These are phyloP conservation scores for Euphorbia tirucalli DNA, from an alignment of 345 rosid species.

Conservation along the genomic window DNA sequence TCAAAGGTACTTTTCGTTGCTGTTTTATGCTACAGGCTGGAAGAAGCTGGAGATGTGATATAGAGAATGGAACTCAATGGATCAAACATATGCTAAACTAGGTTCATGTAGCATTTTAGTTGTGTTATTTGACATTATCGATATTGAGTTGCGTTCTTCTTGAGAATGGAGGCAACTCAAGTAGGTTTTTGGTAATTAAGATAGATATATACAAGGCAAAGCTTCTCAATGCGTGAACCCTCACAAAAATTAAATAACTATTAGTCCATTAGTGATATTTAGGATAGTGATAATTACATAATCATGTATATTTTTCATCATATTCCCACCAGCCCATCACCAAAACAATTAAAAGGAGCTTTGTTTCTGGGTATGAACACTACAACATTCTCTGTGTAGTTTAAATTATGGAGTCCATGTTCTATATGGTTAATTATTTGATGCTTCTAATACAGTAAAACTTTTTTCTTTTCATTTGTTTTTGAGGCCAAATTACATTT, in stretches of 20 bases:
- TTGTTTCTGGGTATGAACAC: not conserved
- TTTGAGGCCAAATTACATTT: not conserved
- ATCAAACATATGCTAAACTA: not conserved
- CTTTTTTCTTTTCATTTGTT: not conserved
- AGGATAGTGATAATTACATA: not conserved
- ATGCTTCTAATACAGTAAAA: not conserved
- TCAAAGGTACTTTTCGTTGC: constrained; percentile 60
- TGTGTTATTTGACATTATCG: not conserved
- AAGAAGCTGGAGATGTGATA: constrained; percentile 1
- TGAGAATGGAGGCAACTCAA: not conserved
- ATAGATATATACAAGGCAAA: not conserved
- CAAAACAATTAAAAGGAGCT: not conserved
- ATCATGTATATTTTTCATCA: not conserved
- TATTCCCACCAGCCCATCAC: not conserved
- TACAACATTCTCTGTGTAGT: not conserved
- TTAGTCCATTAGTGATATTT: not conserved
- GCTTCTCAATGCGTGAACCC: not conserved
- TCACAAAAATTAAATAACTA: not conserved
- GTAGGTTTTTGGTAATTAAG: not conserved
- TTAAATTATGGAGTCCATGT: constrained; percentile 9
- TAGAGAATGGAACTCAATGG: not conserved
- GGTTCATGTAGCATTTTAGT: not conserved
- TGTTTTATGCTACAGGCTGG: not conserved
- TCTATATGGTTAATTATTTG: constrained; percentile 12
- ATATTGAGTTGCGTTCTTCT: not conserved